phyloP scores from a whole-genome alignment of 169 alveolate species.

The Eimeria necatrix region DNA sequence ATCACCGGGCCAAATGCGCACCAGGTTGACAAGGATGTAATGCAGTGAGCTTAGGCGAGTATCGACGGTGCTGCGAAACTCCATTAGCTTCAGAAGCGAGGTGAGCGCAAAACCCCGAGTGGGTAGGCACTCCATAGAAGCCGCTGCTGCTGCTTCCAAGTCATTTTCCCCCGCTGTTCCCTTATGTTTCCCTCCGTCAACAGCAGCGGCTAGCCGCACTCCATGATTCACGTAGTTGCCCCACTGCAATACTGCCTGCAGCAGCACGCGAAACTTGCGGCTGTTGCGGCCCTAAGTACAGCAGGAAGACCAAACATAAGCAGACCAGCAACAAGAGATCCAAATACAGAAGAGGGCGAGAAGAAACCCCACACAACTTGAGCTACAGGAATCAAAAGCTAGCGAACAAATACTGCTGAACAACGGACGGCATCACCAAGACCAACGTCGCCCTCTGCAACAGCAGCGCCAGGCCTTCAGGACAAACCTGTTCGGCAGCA shows the following conservation, averaged over 20 bases:
- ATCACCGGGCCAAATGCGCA: background rate
- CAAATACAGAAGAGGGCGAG: background rate
- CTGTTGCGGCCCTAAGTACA: slow-evolving; percentile 70
- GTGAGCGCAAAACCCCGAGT: slow-evolving; percentile 83
- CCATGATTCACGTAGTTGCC: slow-evolving; percentile 87
- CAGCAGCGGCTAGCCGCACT: slow-evolving; percentile 62
- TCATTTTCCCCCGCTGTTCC: background rate
- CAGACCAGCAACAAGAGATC: background rate
- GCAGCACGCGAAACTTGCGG: slow-evolving; percentile 77
- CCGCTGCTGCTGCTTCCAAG: background rate
- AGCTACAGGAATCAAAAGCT: background rate
- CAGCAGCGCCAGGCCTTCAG: background rate
- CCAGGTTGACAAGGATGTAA: slow-evolving; percentile 82
- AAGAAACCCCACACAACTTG: background rate
- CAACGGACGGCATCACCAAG: background rate
- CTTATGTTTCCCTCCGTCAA: background rate
- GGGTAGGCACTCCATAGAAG: slow-evolving; percentile 75
- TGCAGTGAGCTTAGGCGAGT: slow-evolving; percentile 83
- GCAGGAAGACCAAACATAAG: background rate
- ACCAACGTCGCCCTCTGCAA: background rate
- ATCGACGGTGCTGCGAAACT: slow-evolving; percentile 84
- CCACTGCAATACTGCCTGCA: slow-evolving; percentile 83
- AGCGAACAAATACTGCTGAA: background rate
- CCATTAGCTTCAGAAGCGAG: slow-evolving; percentile 82
- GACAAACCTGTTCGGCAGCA: slow-evolving; percentile 83